Evolutionary conservation across 148 eudicot species (phyloP).

Genomic region (Vaccinium darrowii): DNA sequence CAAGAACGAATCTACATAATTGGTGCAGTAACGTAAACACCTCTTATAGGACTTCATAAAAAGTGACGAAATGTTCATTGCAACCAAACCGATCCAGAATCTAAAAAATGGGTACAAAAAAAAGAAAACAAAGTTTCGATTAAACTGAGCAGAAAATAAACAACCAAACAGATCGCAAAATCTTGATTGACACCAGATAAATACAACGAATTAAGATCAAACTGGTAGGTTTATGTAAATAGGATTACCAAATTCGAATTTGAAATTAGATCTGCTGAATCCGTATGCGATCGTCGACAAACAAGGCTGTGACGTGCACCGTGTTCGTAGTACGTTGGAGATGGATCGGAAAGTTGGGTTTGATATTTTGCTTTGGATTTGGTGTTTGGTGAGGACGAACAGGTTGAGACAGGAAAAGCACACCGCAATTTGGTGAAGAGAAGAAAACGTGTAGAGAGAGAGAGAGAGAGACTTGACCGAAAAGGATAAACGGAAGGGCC

Average conservation of each 20-base stretch:
- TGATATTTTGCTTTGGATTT: background rate
- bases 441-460: background rate
- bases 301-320: background rate
- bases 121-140: background rate
- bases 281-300: background rate
- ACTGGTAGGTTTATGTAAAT: background rate
- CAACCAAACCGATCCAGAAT: too few species aligned
- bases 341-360: background rate
- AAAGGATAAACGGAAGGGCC: background rate
- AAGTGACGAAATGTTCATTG: too few species aligned
- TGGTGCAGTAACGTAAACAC: background rate
- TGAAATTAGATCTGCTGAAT: constrained; percentile 4
- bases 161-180: background rate
- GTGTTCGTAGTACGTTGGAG: background rate
- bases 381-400: background rate
- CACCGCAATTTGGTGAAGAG: background rate
- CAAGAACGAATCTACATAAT: too few species aligned
- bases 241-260: constrained; percentile 2
- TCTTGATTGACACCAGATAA: background rate
- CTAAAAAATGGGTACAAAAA: background rate
- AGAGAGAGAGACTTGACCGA: background rate
- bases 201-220: background rate
- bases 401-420: background rate
- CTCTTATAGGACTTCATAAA: background rate
- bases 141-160: background rate